phyloP scores from a whole-genome alignment of 2,329 filamentous ascomycete species.

The Mycosphaerella sp. region DNA sequence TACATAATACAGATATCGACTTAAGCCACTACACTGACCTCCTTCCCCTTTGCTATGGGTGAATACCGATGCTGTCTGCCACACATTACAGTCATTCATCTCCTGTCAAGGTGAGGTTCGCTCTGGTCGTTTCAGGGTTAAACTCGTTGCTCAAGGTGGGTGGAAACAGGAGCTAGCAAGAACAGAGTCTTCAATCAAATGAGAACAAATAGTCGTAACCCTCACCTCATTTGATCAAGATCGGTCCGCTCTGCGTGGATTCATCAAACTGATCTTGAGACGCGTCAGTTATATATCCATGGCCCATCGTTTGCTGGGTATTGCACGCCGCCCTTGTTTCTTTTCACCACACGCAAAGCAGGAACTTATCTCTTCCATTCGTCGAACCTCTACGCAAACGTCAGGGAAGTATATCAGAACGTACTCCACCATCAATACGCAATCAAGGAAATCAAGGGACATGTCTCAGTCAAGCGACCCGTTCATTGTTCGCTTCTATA shows the following conservation, averaged over 20 bases:
- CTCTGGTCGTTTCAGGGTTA: not conserved
- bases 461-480: not conserved
- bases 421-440: not conserved
- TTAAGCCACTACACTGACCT: too few species aligned
- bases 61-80: not conserved
- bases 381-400: not conserved
- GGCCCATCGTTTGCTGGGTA: not conserved
- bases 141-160: not conserved
- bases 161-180: not conserved
- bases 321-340: not conserved
- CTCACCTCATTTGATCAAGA: not conserved
- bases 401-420: not conserved
- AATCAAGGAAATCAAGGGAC: not conserved
- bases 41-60: not conserved
- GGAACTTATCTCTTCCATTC: not conserved
- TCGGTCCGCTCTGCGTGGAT: not conserved
- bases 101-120: not conserved
- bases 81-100: not conserved
- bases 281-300: not conserved
- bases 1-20: too few species aligned
- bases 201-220: not conserved
- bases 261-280: not conserved
- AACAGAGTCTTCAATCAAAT: not conserved
- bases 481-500: slow-evolving; percentile 44
- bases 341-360: not conserved